Conservation (phyloP, 805 yeast species). For the Suhomyces xylopsoci region DNA sequence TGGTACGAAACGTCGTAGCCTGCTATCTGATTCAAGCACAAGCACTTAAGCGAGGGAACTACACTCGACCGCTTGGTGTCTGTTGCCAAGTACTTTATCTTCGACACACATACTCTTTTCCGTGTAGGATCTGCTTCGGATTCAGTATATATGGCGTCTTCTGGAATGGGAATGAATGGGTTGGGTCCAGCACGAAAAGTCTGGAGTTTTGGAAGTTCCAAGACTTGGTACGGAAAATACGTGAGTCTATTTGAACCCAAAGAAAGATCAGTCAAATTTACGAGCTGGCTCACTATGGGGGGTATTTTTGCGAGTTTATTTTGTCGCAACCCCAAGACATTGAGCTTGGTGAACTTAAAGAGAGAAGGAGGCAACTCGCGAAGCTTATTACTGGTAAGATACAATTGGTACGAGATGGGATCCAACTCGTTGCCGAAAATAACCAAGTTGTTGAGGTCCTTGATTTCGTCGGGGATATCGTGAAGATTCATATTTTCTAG, state of each 20-base stretch:
- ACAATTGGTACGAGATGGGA: conserved; percentile 41
- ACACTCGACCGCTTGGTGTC: conserved; percentile 12
- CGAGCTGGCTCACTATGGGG: conserved; percentile 15
- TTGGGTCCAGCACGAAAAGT: conserved; percentile 58
- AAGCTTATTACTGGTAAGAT: conserved; percentile 49
- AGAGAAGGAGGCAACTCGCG: conserved; percentile 47
- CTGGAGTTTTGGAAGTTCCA: conserved; percentile 41
- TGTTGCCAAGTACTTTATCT: conserved; percentile 22
- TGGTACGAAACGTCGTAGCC: conserved; percentile 51
- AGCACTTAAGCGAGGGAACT: conserved; percentile 46
- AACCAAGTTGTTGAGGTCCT: conserved; percentile 56
- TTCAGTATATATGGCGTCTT: conserved; percentile 18
- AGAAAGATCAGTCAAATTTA: conserved; percentile 48
- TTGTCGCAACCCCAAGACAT: conserved; percentile 51
- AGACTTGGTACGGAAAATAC: conserved; percentile 51
- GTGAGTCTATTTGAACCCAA: conserved; percentile 49
- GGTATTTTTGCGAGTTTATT: conserved; percentile 31
- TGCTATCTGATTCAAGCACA: conserved; percentile 49
- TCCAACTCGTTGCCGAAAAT: conserved; percentile 28
- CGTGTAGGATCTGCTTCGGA: neutral
- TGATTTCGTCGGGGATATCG: conserved; percentile 55
- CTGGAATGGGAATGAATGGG: conserved; percentile 31
- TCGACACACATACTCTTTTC: conserved; percentile 21
- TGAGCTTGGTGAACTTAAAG: conserved; percentile 48
- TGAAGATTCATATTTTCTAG: conserved; percentile 47